Evolutionary conservation across 257 asterid species (phyloP).

Genomic region (Nicotiana otophora): DNA sequence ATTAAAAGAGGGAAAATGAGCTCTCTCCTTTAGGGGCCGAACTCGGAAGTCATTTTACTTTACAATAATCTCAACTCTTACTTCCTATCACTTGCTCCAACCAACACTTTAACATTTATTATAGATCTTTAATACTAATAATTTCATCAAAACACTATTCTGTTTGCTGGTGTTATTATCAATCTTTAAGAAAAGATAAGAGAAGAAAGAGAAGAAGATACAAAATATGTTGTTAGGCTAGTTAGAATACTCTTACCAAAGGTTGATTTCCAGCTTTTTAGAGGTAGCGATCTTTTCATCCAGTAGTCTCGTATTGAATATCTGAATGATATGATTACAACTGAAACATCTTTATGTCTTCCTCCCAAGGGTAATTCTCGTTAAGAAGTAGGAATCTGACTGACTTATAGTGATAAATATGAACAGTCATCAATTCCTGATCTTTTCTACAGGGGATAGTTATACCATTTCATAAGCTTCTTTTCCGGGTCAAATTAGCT

Average conservation of each 20-base stretch:
- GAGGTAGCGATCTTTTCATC: background rate
- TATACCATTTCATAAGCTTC: background rate
- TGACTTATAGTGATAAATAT: background rate
- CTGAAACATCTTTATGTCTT: background rate
- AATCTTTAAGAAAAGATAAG: background rate
- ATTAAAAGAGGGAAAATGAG: background rate
- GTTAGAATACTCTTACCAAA: background rate
- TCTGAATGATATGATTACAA: background rate
- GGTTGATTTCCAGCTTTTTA: background rate
- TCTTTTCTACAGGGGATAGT: background rate
- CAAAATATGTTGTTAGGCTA: background rate
- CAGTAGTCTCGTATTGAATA: background rate
- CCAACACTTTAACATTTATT: background rate
- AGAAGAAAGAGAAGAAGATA: background rate
- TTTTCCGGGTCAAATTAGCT: background rate
- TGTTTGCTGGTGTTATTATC: background rate
- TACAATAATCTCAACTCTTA: background rate
- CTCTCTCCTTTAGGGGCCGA: background rate
- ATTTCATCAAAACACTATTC: no score
- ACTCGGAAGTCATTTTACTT: background rate
- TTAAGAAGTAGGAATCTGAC: background rate
- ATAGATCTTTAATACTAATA: no score
- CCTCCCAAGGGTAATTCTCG: background rate
- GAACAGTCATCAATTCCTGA: background rate
- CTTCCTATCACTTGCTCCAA: background rate